Percentiles rank a stretch among this genome's conserved stretches.
phyloP scores from a whole-genome alignment of 2,329 filamentous ascomycete species.

The Talaromyces sp. region DNA sequence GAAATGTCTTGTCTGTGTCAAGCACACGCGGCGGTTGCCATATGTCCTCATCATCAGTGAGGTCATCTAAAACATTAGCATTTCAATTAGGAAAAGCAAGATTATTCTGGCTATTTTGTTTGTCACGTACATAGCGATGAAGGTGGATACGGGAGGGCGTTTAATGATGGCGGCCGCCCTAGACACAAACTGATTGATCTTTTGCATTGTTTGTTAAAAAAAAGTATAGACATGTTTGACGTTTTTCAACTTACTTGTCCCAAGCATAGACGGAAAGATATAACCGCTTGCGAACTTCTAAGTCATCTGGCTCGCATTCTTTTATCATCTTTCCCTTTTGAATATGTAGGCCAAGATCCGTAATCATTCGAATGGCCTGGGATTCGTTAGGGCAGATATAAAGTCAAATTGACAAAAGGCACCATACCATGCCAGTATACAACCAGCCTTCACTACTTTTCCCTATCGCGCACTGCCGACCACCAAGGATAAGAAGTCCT shows the following conservation, averaged over 20 bases:
- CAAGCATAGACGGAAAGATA: slow-evolving; percentile 16
- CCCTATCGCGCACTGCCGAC: slow-evolving; percentile 17
- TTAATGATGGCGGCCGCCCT: slow-evolving; percentile 16
- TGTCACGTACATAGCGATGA: slow-evolving; percentile 5
- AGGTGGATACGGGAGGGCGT: slow-evolving; percentile 9
- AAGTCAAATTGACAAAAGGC: neutral
- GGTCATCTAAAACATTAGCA: neutral
- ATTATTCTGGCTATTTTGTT: too few species aligned
- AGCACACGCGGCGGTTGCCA: slow-evolving; percentile 11
- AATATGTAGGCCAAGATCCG: slow-evolving; percentile 17
- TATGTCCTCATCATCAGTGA: slow-evolving; percentile 11
- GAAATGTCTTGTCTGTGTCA: slow-evolving; percentile 10
- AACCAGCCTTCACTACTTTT: slow-evolving; percentile 18
- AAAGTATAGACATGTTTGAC: too few species aligned
- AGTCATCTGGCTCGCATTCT: slow-evolving; percentile 14
- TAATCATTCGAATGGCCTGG: slow-evolving; percentile 18
- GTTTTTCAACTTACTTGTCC: slow-evolving; percentile 14
- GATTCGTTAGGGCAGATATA: neutral
- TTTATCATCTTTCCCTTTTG: slow-evolving; percentile 12
- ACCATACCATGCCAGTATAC: slow-evolving; percentile 17
- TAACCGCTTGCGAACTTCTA: slow-evolving; percentile 16
- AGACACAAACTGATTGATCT: slow-evolving; percentile 17
- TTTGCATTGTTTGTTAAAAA: neutral
- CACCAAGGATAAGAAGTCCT: slow-evolving; percentile 17
- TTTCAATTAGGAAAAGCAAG: neutral